Evolutionary conservation across 768 basidiomycete genomes (phyloP), one percentile per base, ranked within the genome.

Genomic region (Leucosporidium scottii): DNA sequence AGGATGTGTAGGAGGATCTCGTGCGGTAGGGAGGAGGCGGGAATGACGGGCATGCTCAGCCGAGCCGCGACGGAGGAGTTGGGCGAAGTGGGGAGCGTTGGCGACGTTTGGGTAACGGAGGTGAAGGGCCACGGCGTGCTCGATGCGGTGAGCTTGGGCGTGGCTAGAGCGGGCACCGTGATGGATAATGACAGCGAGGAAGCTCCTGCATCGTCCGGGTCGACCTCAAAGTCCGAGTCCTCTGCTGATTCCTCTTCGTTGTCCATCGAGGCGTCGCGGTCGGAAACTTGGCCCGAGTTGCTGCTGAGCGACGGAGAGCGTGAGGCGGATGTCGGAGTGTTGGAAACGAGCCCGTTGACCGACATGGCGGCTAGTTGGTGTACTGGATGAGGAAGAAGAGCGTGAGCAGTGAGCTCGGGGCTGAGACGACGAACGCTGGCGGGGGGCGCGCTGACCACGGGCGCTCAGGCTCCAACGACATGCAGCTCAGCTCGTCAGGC

Each of bases 1-100:
- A 99, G 84, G 75, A 97, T 89, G 76, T 94, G 88, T 21, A 96
- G 89, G 76, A 97, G 86, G 50, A 98, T 84, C 78, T 98, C 94
- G 66, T 90, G 88, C 12, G 93, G 93, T 6, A 97, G 81, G 59
- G 71, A 64, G 31, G 71, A 69, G 10, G 74, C 73, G 20, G 70
- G 68, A 60, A 73, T 70, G 54, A 53, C 36, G 21, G 58, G 61
- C 39, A 44, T 44, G 6, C 54, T 55, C 15, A 50, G 49, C 21
- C 4, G 27, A 36, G 31, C 34, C 18, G 27, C 18, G 30, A 44
- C 21, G 34, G 31, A n/a, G 25, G 17, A 48, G 57, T 31, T 34
- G 64, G 17, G 48, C 21, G 56, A 56, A 49, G 48, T 68, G 36
- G n/a, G 25, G 55, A 28, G 51, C 10, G 36, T 48, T 18, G 65